Evolutionary conservation across 306 rosid species (phyloP).

Genomic region (Macrotyloma uniflorum): DNA sequence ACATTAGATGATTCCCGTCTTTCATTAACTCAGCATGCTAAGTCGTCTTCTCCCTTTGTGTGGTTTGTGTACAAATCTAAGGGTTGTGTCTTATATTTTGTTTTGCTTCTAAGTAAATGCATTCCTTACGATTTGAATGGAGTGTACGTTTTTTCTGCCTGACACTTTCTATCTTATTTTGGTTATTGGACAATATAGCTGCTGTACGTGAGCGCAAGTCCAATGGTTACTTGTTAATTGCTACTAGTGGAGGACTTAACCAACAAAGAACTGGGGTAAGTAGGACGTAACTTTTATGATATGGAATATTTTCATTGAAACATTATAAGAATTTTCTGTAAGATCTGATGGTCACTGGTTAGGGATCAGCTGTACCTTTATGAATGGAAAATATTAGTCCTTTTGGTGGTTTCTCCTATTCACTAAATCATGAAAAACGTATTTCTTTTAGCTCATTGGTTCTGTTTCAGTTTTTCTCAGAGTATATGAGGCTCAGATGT

Average conservation of each 20-base stretch:
- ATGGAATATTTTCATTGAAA: not conserved
- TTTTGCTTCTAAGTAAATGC: slow-evolving; percentile 28
- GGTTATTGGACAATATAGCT: slow-evolving; percentile 51
- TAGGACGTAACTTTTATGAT: slow-evolving; percentile 31
- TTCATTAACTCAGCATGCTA: not conserved
- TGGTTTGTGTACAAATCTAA: slow-evolving; percentile 22
- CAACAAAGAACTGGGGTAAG: slow-evolving; percentile 99
- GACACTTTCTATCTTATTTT: slow-evolving; percentile 32
- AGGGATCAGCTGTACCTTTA: slow-evolving; percentile 9
- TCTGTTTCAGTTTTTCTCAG: slow-evolving; percentile 2
- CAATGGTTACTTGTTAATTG: slow-evolving; percentile 92
- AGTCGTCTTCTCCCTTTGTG: not conserved
- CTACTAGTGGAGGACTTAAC: slow-evolving; percentile 95
- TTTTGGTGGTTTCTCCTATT: slow-evolving; percentile 4
- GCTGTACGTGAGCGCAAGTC: slow-evolving; percentile 69
- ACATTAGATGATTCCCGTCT: not conserved
- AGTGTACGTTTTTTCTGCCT: slow-evolving; percentile 10
- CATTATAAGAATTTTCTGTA: not conserved
- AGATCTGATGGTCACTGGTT: slow-evolving; percentile 9
- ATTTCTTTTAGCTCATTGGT: not conserved
- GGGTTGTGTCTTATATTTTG: slow-evolving; percentile 25
- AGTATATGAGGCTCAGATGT: slow-evolving; percentile 24
- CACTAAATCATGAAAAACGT: slow-evolving; percentile 12
- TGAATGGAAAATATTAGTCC: not conserved
- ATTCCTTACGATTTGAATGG: slow-evolving; percentile 25